A percentile compares a stretch with the other conserved stretches of the same genome.
Evolutionary conservation across 1,284 basidiomycete species (phyloP).

Genomic region (Erythrobasidium hasegawianum): DNA sequence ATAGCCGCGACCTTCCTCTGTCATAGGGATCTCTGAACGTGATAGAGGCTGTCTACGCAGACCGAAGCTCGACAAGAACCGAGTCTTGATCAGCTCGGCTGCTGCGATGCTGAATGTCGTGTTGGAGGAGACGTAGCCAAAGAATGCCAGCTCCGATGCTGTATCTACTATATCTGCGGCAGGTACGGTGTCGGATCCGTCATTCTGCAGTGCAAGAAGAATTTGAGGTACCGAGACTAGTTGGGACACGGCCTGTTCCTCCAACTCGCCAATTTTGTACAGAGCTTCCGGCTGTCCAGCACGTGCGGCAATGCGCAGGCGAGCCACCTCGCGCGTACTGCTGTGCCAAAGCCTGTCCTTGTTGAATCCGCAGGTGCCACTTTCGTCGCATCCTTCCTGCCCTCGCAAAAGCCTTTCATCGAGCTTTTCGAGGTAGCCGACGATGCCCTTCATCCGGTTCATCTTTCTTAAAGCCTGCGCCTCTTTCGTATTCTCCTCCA

Average conservation of each 20-base stretch:
- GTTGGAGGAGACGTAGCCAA: constrained; percentile 41
- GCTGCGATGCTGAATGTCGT: constrained; percentile 35
- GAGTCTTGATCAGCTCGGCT: constrained; percentile 37
- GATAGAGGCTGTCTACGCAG: not conserved
- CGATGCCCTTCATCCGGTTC: constrained; percentile 47
- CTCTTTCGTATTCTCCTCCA: constrained; percentile 42
- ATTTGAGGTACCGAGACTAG: not conserved
- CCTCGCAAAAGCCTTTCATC: constrained; percentile 44
- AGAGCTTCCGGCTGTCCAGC: constrained; percentile 33
- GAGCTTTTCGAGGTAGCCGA: constrained; percentile 45
- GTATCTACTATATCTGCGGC: constrained; percentile 37
- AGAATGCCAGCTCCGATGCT: constrained; percentile 39
- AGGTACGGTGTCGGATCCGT: constrained; percentile 2
- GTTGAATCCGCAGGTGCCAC: constrained; percentile 42
- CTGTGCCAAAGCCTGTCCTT: constrained; percentile 43
- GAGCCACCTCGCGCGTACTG: constrained; percentile 38
- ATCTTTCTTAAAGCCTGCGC: constrained; percentile 44
- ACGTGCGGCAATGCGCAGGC: constrained; percentile 38
- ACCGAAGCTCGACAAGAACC: constrained; percentile 34
- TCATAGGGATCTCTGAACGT: not conserved
- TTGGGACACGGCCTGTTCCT: constrained; percentile 21
- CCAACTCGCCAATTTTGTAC: constrained; percentile 36
- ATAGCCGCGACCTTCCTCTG: constrained; percentile 39
- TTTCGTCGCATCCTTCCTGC: constrained; percentile 32
- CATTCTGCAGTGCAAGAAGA: not conserved